Evolutionary conservation across 2,329 filamentous ascomycete species (phyloP), one percentile per base, ranked within the genome.

Genomic region (Penicillium vulpinum): DNA sequence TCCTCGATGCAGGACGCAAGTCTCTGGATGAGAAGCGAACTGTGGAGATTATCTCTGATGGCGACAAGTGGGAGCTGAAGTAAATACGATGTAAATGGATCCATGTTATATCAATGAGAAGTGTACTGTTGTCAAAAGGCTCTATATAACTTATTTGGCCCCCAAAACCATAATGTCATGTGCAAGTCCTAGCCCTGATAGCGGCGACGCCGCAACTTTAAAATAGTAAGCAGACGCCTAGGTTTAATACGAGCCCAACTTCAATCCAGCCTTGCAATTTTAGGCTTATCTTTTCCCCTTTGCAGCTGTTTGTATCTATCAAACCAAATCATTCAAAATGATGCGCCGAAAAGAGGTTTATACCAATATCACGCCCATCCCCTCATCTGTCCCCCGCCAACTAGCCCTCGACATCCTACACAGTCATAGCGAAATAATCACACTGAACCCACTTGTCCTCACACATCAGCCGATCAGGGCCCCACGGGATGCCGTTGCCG

Each of bases 21-120:
- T 93, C 90, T 72, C 83, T 97, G 67, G 92, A 97, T 72, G 90
- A 96, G 81, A 83, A 84, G 55, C 81, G 92, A 54, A 84, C 90
- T 58, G 84, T 97, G 28, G 85, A 86, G 72, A 95, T 97, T 63
- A 60, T 73, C 15, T 70, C 62, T n/a, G 70, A 69, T 33, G 69
- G 66, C 22, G 73, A 66, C 1, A 67, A 69, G 56, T 95, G 90
- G 91, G 85, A 81, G 66, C 74, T 95, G 71, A 81, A 81, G 72
- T 85, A 64, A 63, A 33, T 21, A 51, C 16, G 24, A 44, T 51
- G 24, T 56, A 28, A 48, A 47, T n/a, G 38, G 21, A 18, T 24
- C 26, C 28, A 35, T 26, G 8, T 44, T 44, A 45, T 52, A 52
- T 24, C 29, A 29, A 29, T 38, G 24, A 38, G 21, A 51, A 51